These are phyloP conservation scores for Diplodia intermedia DNA, from an alignment of 2,329 filamentous ascomycete species.

Conservation along the genomic window DNA sequence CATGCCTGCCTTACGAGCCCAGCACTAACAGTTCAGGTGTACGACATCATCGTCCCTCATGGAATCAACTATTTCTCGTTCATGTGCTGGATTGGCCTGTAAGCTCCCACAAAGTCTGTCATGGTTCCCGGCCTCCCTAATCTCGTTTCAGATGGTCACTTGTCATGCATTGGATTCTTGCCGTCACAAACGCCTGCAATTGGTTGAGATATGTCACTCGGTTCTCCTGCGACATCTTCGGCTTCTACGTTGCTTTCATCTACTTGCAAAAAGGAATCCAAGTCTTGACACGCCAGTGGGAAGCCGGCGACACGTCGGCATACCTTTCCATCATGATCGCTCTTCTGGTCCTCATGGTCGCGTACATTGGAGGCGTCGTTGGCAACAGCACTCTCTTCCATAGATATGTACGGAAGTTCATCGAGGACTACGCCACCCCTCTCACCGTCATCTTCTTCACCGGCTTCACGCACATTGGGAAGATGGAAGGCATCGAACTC, in stretches of 20 bases:
- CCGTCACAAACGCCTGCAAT: slow-evolving; percentile 86
- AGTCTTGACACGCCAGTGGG: slow-evolving; percentile 78
- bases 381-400: slow-evolving; percentile 76
- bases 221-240: slow-evolving; percentile 93
- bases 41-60: slow-evolving; percentile 80
- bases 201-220: slow-evolving; percentile 86
- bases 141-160: slow-evolving; percentile 72
- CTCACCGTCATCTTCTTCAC: slow-evolving; percentile 76
- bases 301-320: slow-evolving; percentile 64
- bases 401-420: slow-evolving; percentile 77
- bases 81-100: slow-evolving; percentile 82
- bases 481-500: slow-evolving; percentile 74
- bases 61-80: slow-evolving; percentile 85
- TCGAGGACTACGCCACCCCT: slow-evolving; percentile 89
- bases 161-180: slow-evolving; percentile 82
- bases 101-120: neutral
- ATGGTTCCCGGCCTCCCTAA: neutral
- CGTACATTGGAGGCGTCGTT: slow-evolving; percentile 71
- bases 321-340: slow-evolving; percentile 81
- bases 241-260: slow-evolving; percentile 91
- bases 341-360: slow-evolving; percentile 77
- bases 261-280: slow-evolving; percentile 92
- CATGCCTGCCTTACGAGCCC: too few relatives aligned
- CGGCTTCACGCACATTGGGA: slow-evolving; percentile 84
- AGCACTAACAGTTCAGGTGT: slow-evolving; percentile 54